Conservation (phyloP, 1,284 basidiomycete genomes). For the Ganoderma boninense region DNA sequence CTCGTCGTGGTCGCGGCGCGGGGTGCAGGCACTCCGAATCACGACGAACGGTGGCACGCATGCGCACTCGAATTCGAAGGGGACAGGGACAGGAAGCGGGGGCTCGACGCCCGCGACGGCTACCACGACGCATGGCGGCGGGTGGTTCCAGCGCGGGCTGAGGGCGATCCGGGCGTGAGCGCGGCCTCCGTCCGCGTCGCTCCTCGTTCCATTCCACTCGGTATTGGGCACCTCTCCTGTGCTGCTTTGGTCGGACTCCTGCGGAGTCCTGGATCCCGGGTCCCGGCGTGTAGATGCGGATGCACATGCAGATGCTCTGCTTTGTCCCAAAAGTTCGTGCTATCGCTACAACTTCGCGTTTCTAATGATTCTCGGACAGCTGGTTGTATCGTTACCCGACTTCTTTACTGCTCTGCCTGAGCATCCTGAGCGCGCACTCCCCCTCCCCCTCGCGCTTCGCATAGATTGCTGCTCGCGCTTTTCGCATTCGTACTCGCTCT, state of each 20-base stretch:
- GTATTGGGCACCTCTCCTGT: neutral
- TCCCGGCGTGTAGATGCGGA: neutral
- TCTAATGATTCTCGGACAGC: constrained; percentile 2
- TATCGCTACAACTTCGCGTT: neutral
- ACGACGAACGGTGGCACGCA: constrained; percentile 5
- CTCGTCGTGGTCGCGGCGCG: neutral
- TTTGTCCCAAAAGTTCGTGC: neutral
- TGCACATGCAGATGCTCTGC: too few relatives aligned
- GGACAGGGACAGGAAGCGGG: neutral
- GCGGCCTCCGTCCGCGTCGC: neutral
- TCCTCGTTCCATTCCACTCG: too few relatives aligned
- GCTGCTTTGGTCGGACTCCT: neutral
- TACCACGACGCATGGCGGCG: neutral
- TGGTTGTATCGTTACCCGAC: constrained; percentile 1
- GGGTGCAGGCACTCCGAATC: constrained; percentile 14
- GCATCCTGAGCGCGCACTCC: neutral
- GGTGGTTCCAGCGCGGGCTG: constrained; percentile 11
- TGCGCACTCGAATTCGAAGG: neutral
- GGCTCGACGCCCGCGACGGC: neutral
- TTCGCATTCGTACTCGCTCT: neutral
- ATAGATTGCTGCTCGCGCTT: constrained; percentile 8
- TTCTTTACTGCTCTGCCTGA: neutral
- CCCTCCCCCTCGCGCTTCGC: neutral
- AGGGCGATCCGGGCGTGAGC: constrained; percentile 7
- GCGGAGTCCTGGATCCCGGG: neutral